Evolutionary conservation across 768 basidiomycete genomes (phyloP), one percentile per base, ranked within the genome.

Genomic region (Russula griseocarnosa): DNA sequence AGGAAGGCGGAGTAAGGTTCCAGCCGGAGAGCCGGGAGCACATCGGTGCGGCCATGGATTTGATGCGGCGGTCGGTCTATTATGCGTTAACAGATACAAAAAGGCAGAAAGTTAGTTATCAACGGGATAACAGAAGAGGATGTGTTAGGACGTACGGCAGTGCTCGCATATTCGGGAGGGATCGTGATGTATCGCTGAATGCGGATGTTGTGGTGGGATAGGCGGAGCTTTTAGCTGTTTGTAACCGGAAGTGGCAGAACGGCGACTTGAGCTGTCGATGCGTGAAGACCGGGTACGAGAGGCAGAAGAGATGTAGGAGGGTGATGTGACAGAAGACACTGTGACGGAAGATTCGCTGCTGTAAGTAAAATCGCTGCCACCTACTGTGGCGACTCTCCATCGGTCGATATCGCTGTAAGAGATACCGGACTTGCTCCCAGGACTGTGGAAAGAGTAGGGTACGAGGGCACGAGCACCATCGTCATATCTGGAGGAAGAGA

Each of bases 11-110:
- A 69, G 18, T 64, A 55, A 18, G 68, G 66, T 44, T 69, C 66
- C 26, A 69, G 62, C 44, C 66, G 68, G 20, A 69, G 68, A 11
- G 68, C 68, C 3, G 68, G 67, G 32, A 69, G 66, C 18, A 69
- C 62, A 40, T 69, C 68, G 0, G 66, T 69, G n/a, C 68, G 68
- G 26, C 66, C 68, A 34, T 69, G 68, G 8, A 67, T 61, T 26
- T 62, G 61, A 22, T 61, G 49, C 1, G 66, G 62, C 53, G 62
- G 60, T 40, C 58, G 52, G 18, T 67, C 68, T 69, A n/a, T 47
- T 26, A 32, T 20, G 9, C 7, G 42, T 7, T 11, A 16, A 38
- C 24, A 42, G 20, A 42, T 32, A 36, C 11, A 30, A n/a, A 16
- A 18, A 16, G 5, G 8, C 8, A 42, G 44, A 44, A 9, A 40